phyloP scores from a whole-genome alignment of 1,284 basidiomycete species.

The Microbotryomycetes sp. region DNA sequence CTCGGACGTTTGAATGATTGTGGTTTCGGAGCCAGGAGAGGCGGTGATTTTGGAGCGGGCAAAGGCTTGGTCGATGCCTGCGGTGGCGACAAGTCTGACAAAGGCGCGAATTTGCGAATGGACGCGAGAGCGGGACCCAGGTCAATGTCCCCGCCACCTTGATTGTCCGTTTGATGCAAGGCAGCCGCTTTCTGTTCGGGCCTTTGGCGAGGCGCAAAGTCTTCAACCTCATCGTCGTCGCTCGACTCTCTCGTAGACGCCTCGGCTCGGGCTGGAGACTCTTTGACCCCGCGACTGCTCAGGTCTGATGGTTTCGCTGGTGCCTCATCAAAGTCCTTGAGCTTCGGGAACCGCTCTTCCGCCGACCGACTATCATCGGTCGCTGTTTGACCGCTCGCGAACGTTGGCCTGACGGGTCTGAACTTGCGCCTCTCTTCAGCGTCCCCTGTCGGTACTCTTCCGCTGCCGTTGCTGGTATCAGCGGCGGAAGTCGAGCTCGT shows the following conservation, averaged over 20 bases:
- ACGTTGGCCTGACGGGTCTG: conserved; percentile 10
- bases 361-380: no score
- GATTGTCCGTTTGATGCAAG: neutral
- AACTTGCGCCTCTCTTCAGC: conserved; percentile 23
- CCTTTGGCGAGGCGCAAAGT: neutral
- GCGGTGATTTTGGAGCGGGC: neutral
- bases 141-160: conserved; percentile 25
- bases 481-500: no score
- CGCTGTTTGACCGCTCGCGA: no score
- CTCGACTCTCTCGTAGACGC: conserved; percentile 18
- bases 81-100: neutral
- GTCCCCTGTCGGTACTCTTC: no score
- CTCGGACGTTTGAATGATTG: conserved; percentile 5
- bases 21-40: conserved; percentile 6
- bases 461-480: no score
- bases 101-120: conserved; percentile 28
- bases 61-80: neutral
- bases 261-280: no score
- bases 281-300: no score
- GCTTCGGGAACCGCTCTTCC: conserved; percentile 19
- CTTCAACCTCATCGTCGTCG: conserved; percentile 23
- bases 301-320: no score
- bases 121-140: conserved; percentile 30
- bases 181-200: neutral
- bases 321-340: neutral